phyloP scores from a whole-genome alignment of 441 rosid genomes.

The Arabidopsis hybrid region DNA sequence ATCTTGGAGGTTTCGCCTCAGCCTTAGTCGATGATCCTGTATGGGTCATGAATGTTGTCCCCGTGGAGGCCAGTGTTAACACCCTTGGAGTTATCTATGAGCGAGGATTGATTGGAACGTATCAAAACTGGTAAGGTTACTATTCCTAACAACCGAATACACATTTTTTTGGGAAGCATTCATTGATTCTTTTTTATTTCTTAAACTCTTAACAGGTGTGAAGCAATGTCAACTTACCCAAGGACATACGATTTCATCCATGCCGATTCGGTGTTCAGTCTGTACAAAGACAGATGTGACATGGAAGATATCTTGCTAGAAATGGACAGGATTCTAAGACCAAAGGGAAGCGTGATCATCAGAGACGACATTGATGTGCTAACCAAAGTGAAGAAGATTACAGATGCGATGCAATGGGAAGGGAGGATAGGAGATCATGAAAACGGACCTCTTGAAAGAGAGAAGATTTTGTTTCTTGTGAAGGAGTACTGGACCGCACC shows the following conservation, averaged over 20 bases:
- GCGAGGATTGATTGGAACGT: constrained; percentile 70
- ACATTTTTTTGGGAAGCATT: neutral
- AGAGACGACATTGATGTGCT: constrained; percentile 65
- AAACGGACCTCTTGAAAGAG: constrained; percentile 59
- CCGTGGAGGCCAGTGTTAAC: constrained; percentile 52
- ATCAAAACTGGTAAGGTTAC: constrained; percentile 61
- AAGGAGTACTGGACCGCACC: constrained; percentile 63
- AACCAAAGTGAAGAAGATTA: constrained; percentile 53
- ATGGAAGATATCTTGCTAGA: constrained; percentile 64
- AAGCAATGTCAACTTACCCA: constrained; percentile 81
- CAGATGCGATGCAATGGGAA: constrained; percentile 64
- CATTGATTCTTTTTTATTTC: neutral
- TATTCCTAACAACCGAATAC: neutral
- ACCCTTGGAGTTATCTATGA: constrained; percentile 69
- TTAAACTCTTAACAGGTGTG: constrained; percentile 52
- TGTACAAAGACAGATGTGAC: constrained; percentile 56
- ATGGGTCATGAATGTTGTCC: constrained; percentile 70
- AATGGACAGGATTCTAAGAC: constrained; percentile 75
- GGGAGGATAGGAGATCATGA: constrained; percentile 67
- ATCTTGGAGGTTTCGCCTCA: constrained; percentile 67
- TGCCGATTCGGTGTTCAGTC: constrained; percentile 54
- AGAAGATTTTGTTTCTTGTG: constrained; percentile 58
- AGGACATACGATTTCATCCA: constrained; percentile 72
- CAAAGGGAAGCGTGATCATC: constrained; percentile 64
- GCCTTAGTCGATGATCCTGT: constrained; percentile 60